phyloP scores from a whole-genome alignment of 2,329 filamentous ascomycete species.

The Talaromyces sp. region DNA sequence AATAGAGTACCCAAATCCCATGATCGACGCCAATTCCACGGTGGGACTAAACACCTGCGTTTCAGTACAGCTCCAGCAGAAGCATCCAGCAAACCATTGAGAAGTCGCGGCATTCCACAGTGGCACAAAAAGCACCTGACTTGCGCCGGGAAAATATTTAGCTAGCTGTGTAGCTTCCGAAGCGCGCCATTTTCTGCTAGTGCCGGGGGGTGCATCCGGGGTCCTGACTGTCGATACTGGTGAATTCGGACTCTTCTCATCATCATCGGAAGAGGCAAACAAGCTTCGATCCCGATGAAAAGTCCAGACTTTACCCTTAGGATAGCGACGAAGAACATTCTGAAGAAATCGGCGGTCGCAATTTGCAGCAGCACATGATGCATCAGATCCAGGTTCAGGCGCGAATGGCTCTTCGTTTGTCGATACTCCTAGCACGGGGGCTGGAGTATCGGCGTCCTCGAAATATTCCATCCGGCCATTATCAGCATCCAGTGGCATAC shows the following conservation, averaged over 20 bases:
- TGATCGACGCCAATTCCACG: slow-evolving; percentile 39
- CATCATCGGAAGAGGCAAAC: slow-evolving; percentile 46
- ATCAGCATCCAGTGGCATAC: slow-evolving; percentile 28
- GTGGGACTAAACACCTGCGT: slow-evolving; percentile 36
- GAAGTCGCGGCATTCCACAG: slow-evolving; percentile 50
- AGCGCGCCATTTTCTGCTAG: slow-evolving; percentile 30
- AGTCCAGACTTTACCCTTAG: slow-evolving; percentile 48
- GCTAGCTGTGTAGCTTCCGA: slow-evolving; percentile 40
- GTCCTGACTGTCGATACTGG: slow-evolving; percentile 19
- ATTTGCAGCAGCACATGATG: slow-evolving; percentile 29
- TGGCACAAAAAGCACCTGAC: slow-evolving; percentile 50
- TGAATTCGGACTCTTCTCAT: slow-evolving; percentile 25
- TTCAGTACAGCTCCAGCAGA: slow-evolving; percentile 41
- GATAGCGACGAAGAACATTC: slow-evolving; percentile 42
- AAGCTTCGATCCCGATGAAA: slow-evolving; percentile 44
- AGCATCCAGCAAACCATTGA: slow-evolving; percentile 47
- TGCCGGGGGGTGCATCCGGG: slow-evolving; percentile 23
- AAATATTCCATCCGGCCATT: slow-evolving; percentile 30
- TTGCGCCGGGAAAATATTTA: slow-evolving; percentile 46
- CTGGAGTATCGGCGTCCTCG: slow-evolving; percentile 27
- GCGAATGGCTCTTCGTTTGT: slow-evolving; percentile 37
- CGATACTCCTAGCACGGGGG: slow-evolving; percentile 34
- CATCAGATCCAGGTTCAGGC: slow-evolving; percentile 28
- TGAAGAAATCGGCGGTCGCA: slow-evolving; percentile 33
- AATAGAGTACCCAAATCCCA: slow-evolving; percentile 41